These are phyloP conservation scores for Teratosphaeria nubilosa DNA, from an alignment of 2,329 filamentous ascomycete species.

Conservation along the genomic window DNA sequence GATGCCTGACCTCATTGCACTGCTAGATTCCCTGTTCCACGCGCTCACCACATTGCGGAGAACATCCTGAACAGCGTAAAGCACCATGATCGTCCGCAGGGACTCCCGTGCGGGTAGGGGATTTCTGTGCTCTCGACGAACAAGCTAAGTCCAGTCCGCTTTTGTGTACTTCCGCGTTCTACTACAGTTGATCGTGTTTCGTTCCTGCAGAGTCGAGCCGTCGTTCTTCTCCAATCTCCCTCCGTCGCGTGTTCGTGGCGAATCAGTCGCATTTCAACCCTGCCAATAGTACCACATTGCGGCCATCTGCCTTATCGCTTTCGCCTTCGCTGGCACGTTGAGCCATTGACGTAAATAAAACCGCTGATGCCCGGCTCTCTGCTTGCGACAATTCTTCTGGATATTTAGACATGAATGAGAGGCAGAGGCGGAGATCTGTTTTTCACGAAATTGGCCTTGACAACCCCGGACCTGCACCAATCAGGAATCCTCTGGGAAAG, in stretches of 20 bases:
- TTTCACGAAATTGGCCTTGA: slow-evolving; percentile 1
- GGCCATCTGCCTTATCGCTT: neutral
- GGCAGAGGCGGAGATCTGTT: neutral
- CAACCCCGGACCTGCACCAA: neutral
- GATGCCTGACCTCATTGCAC: slow-evolving; percentile 1
- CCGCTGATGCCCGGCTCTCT: neutral
- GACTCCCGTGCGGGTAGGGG: neutral
- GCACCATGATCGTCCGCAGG: neutral
- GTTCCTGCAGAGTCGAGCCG: neutral
- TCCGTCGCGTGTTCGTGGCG: neutral
- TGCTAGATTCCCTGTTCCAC: neutral
- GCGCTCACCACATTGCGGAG: neutral
- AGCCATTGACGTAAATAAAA: slow-evolving; percentile 1
- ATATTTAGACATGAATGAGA: neutral
- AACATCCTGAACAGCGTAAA: neutral
- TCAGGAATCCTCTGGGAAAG: neutral
- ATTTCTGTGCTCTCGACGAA: neutral
- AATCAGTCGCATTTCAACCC: neutral
- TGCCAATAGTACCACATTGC: neutral
- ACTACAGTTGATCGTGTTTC: neutral
- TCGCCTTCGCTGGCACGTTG: neutral
- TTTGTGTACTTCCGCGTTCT: neutral
- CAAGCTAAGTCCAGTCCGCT: neutral
- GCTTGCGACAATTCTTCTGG: neutral
- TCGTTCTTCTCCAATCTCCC: neutral